Conservation (phyloP, 495 filamentous ascomycete genomes). For the Aspergillus affinis region DNA sequence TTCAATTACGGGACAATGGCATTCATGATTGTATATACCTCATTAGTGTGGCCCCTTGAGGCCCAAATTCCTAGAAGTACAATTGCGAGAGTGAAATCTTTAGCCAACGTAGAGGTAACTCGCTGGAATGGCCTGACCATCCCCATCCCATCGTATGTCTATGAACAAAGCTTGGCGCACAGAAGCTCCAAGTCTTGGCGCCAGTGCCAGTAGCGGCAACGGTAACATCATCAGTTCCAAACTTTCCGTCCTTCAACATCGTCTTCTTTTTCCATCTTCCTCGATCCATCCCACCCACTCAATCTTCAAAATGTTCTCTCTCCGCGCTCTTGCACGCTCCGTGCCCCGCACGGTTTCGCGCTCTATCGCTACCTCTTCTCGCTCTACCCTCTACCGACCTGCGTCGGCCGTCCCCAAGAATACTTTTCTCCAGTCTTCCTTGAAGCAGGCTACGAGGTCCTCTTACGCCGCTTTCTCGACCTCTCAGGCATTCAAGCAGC, state of each 20-base stretch:
- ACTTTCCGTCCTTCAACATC: constrained; percentile 20
- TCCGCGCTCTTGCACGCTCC: constrained; percentile 69
- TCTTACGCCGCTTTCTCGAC: constrained; percentile 74
- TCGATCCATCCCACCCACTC: constrained; percentile 7
- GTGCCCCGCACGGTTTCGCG: constrained; percentile 67
- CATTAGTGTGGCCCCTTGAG: background rate
- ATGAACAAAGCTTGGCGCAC: background rate
- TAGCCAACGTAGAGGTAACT: too few relatives aligned
- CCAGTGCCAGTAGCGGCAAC: constrained; percentile 15
- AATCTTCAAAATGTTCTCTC: constrained; percentile 67
- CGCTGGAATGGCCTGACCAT: too few relatives aligned
- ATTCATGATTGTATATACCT: constrained; percentile 20
- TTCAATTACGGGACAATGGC: constrained; percentile 6
- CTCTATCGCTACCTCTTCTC: constrained; percentile 51
- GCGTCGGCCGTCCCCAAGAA: constrained; percentile 45
- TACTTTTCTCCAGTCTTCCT: constrained; percentile 47
- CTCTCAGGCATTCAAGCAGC: constrained; percentile 54
- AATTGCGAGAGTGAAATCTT: background rate
- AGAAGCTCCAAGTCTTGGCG: constrained; percentile 32
- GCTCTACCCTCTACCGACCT: constrained; percentile 47
- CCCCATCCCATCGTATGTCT: too few relatives aligned
- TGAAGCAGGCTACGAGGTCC: constrained; percentile 52
- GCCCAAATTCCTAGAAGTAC: background rate
- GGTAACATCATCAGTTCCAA: constrained; percentile 39
- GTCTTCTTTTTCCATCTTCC: constrained; percentile 20